Conservation (phyloP, 768 basidiomycete genomes). For the Mycena capillaripes region DNA sequence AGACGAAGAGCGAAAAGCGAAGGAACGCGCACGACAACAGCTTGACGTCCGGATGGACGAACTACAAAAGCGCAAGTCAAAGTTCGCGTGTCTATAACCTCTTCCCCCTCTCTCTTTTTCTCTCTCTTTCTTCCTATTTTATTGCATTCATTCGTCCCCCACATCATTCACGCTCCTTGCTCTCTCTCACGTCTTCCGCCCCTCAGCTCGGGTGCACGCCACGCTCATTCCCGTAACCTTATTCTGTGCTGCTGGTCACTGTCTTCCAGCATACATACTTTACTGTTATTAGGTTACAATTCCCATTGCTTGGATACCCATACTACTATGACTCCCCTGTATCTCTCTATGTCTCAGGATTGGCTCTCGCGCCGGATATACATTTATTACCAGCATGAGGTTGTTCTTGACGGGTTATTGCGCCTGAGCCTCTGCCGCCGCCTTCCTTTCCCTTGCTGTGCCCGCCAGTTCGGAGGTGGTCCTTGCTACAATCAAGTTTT, state of each 20-base stretch:
- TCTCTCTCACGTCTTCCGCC: constrained; percentile 47
- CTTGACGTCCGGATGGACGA: constrained; percentile 92
- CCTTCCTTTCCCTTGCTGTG: no score
- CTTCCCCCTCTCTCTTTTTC: constrained; percentile 26
- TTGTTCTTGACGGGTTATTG: neutral
- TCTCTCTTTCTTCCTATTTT: constrained; percentile 28
- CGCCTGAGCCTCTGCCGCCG: no score
- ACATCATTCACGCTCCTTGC: constrained; percentile 40
- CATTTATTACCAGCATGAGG: neutral
- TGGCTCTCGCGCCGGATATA: constrained; percentile 31
- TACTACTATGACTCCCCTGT: constrained; percentile 51
- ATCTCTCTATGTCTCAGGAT: constrained; percentile 44
- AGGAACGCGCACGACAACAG: constrained; percentile 90
- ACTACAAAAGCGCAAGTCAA: constrained; percentile 87
- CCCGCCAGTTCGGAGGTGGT: no score
- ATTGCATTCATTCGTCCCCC: constrained; percentile 28
- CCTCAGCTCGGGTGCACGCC: constrained; percentile 47
- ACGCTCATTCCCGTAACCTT: constrained; percentile 49
- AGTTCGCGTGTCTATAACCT: constrained; percentile 88
- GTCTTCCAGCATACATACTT: constrained; percentile 44
- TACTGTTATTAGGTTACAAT: constrained; percentile 44
- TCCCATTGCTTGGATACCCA: constrained; percentile 46
- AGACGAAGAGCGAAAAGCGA: constrained; percentile 90
- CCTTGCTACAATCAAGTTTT: no score
- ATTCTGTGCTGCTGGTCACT: constrained; percentile 33